Percentiles rank a stretch among this genome's conserved stretches.
phyloP scores from a whole-genome alignment of 345 rosid species.

The Cardamine occulta region DNA sequence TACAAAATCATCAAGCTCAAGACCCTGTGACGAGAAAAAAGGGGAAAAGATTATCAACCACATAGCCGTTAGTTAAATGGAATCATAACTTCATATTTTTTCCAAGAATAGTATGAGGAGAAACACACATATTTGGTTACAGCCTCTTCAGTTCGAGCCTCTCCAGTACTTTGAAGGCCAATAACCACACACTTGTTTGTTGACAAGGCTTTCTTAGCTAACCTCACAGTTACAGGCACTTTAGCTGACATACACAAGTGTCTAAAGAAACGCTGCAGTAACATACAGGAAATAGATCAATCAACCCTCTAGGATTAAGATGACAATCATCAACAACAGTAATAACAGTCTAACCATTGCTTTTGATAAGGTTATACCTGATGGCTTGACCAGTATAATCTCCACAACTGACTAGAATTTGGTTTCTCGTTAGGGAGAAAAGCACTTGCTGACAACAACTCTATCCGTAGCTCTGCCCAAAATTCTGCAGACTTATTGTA shows the following conservation, averaged over 20 bases:
- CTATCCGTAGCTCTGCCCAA: constrained; percentile 98
- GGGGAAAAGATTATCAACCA: constrained; percentile 26
- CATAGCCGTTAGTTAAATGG: constrained; percentile 14
- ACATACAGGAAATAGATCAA: constrained; percentile 29
- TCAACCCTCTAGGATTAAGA: constrained; percentile 23
- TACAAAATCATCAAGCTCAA: constrained; percentile 97
- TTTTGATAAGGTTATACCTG: constrained; percentile 59
- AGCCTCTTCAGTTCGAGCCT: constrained; percentile 99
- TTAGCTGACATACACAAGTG: constrained; percentile 99
- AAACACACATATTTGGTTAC: constrained; percentile 89
- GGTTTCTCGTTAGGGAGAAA: constrained; percentile 79
- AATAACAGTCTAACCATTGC: constrained; percentile 10
- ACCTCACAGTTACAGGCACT: constrained; percentile 90
- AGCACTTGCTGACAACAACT: constrained; percentile 81
- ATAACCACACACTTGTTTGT: constrained; percentile 89
- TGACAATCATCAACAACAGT: constrained; percentile 26
- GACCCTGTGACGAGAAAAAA: constrained; percentile 58
- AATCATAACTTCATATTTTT: constrained; percentile 21
- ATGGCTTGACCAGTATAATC: constrained; percentile 98
- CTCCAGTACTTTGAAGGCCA: constrained; percentile 99
- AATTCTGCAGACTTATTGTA: constrained; percentile 94
- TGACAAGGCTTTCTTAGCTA: constrained; percentile 76
- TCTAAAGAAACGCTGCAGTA: constrained; percentile 92
- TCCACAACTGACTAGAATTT: constrained; percentile 91
- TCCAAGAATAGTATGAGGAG: constrained; percentile 17